Conservation (phyloP, 148 eudicot genomes). For the Rhododendron vialii region DNA sequence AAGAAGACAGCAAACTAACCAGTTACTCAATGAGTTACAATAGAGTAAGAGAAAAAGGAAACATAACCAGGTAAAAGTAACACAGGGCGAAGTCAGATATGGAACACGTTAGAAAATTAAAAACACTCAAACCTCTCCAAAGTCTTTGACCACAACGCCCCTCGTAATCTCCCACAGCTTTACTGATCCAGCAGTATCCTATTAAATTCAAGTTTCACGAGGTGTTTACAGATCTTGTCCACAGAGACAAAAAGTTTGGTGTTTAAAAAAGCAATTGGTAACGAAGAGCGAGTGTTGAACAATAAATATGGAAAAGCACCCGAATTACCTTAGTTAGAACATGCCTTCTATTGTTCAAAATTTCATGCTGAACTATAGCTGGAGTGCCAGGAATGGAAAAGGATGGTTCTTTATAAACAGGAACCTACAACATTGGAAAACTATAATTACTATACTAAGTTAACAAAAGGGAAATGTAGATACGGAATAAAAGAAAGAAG, state of each 20-base stretch:
- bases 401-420: constrained; percentile 68
- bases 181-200: constrained; percentile 91
- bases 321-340: constrained; percentile 79
- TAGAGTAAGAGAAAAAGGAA: neutral
- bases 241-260: neutral
- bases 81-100: neutral
- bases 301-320: constrained; percentile 1
- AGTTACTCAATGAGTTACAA: neutral
- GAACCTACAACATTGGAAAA: constrained; percentile 44
- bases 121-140: constrained; percentile 58
- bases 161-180: constrained; percentile 97
- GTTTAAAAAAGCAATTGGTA: neutral
- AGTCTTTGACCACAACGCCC: constrained; percentile 71
- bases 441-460: neutral
- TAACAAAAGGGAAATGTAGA: neutral
- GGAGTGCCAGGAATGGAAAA: constrained; percentile 70
- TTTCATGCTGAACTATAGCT: constrained; percentile 87
- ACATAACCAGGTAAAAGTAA: neutral
- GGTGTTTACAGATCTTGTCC: constrained; percentile 6
- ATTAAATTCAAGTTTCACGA: constrained; percentile 10
- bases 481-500: neutral
- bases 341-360: constrained; percentile 85
- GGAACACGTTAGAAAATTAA: neutral
- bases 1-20: constrained; percentile 12
- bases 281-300: neutral